Evolutionary conservation across 2,329 filamentous ascomycete species (phyloP).

Genomic region (Botrytis fabae): DNA sequence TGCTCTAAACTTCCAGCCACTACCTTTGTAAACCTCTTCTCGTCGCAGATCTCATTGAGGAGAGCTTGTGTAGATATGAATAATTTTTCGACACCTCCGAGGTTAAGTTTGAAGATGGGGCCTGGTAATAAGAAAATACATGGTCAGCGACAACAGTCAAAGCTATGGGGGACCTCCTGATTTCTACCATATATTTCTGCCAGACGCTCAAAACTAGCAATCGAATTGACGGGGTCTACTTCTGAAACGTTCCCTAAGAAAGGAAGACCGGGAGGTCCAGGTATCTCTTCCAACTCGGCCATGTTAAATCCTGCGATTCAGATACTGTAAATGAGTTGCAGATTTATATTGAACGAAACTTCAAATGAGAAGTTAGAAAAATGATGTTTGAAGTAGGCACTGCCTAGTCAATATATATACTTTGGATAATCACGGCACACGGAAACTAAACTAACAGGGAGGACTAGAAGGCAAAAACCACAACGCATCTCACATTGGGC

Average conservation of each 20-base stretch:
- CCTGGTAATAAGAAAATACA: constrained; percentile 21
- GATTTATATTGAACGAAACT: background rate
- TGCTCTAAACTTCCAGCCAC: constrained; percentile 52
- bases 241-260: constrained; percentile 51
- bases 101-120: constrained; percentile 58
- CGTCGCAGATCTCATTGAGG: constrained; percentile 62
- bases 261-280: constrained; percentile 29
- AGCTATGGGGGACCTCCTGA: background rate
- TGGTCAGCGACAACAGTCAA: constrained; percentile 11
- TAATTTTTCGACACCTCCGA: constrained; percentile 50
- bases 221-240: constrained; percentile 59
- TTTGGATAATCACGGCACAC: background rate
- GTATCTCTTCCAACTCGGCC: constrained; percentile 26
- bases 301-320: constrained; percentile 21
- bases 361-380: background rate
- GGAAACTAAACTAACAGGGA: background rate
- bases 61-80: constrained; percentile 56
- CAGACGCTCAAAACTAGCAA: constrained; percentile 56
- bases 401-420: background rate
- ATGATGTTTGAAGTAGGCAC: background rate
- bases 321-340: background rate
- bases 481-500: background rate
- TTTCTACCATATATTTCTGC: constrained; percentile 63
- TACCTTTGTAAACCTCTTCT: constrained; percentile 64
- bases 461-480: background rate